phyloP scores from a whole-genome alignment of 2,329 filamentous ascomycete species.

The Mycosphaerelloides madeirae region DNA sequence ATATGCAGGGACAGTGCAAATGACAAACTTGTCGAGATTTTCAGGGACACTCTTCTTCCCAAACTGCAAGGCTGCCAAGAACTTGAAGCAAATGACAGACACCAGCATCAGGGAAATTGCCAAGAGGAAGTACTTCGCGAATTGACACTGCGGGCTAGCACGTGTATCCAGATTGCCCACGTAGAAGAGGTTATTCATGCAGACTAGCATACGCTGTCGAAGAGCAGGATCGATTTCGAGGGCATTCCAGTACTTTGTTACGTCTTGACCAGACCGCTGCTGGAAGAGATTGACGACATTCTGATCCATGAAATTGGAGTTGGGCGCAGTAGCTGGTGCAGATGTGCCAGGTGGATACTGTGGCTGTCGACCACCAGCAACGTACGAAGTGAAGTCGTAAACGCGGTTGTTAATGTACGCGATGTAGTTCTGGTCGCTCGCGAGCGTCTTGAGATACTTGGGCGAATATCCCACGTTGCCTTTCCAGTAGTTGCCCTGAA shows the following conservation, averaged over 20 bases:
- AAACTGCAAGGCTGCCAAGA: slow-evolving; percentile 93
- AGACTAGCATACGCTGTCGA: slow-evolving; percentile 68
- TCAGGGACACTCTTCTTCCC: slow-evolving; percentile 86
- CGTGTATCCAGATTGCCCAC: slow-evolving; percentile 87
- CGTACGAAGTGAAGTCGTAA: slow-evolving; percentile 85
- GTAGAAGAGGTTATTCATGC: slow-evolving; percentile 92
- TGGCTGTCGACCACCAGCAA: slow-evolving; percentile 66
- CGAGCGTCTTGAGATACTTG: slow-evolving; percentile 68
- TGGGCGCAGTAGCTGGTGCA: slow-evolving; percentile 42
- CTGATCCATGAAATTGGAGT: slow-evolving; percentile 76
- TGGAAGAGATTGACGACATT: slow-evolving; percentile 73
- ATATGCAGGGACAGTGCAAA: slow-evolving; percentile 95
- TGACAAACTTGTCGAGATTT: slow-evolving; percentile 96
- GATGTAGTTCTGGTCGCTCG: slow-evolving; percentile 51
- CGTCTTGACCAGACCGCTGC: slow-evolving; percentile 67
- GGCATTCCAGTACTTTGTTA: slow-evolving; percentile 76
- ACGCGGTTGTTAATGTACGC: slow-evolving; percentile 74
- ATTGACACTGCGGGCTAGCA: slow-evolving; percentile 77
- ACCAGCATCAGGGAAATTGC: slow-evolving; percentile 77
- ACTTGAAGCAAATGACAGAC: slow-evolving; percentile 87
- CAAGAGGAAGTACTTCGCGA: slow-evolving; percentile 84
- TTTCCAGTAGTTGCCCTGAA: slow-evolving; percentile 76
- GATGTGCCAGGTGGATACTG: slow-evolving; percentile 52
- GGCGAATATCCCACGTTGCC: slow-evolving; percentile 80
- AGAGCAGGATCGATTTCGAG: slow-evolving; percentile 55